Conservation (phyloP, 306 rosid genomes). For the Dalbergia cochinchinensis region DNA sequence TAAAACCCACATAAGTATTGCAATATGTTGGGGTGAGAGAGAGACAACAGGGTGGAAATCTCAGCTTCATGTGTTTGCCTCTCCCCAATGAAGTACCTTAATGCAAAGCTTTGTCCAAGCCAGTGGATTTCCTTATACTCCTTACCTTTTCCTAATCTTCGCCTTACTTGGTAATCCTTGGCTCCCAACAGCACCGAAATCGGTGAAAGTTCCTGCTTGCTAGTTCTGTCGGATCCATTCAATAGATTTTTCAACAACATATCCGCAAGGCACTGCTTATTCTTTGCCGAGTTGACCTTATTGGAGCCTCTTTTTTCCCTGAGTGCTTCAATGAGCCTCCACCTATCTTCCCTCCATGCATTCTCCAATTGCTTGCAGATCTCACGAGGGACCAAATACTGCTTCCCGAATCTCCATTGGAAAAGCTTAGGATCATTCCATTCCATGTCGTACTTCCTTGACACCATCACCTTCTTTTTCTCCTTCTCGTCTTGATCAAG, state of each 20-base stretch:
- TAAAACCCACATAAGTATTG: conserved; percentile 77
- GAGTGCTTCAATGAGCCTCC: conserved; percentile 75
- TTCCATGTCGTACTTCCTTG: conserved; percentile 71
- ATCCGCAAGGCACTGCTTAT: conserved; percentile 61
- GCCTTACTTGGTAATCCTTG: conserved; percentile 70
- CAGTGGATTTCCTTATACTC: conserved; percentile 86
- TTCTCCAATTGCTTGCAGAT: conserved; percentile 64
- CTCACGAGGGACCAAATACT: conserved; percentile 77
- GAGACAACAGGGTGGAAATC: conserved; percentile 63
- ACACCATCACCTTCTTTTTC: conserved; percentile 68
- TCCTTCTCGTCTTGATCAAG: conserved; percentile 72
- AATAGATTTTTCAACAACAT: conserved; percentile 61
- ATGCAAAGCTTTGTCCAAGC: conserved; percentile 84
- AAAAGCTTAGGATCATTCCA: conserved; percentile 89
- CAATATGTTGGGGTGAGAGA: conserved; percentile 80
- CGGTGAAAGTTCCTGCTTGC: conserved; percentile 54
- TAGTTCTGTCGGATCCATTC: conserved; percentile 48
- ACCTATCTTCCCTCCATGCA: conserved; percentile 82
- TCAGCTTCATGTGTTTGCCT: conserved; percentile 54
- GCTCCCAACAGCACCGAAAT: conserved; percentile 61
- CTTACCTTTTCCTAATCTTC: conserved; percentile 70
- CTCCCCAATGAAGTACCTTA: conserved; percentile 73
- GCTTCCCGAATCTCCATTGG: conserved; percentile 91
- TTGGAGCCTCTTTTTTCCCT: conserved; percentile 55
- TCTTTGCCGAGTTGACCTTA: conserved; percentile 50